Conservation (phyloP, 257 asterid species). For the Solanum tarapatanum region DNA sequence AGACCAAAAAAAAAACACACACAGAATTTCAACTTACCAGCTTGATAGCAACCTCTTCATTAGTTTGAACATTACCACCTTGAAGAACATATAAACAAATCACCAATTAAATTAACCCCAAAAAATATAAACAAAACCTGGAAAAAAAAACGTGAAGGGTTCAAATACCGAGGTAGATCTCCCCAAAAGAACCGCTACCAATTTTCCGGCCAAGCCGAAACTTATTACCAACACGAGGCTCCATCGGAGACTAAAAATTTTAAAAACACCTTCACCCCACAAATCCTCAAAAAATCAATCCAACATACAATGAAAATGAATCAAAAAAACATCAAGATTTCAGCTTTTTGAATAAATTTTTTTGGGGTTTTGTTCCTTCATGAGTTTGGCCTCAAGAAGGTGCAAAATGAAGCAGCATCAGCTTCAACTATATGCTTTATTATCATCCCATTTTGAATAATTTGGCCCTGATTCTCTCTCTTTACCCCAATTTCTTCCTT, state of each 20-base stretch:
- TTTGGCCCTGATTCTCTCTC: not conserved
- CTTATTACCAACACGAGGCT: slow-evolving; percentile 61
- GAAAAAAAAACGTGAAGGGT: not conserved
- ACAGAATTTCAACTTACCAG: slow-evolving; percentile 8
- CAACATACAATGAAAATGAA: not conserved
- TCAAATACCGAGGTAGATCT: slow-evolving; percentile 28
- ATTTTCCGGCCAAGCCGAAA: slow-evolving; percentile 55
- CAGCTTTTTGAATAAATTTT: not conserved
- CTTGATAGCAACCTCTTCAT: slow-evolving; percentile 65
- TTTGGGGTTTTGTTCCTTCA: not conserved
- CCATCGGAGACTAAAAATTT: slow-evolving; percentile 22
- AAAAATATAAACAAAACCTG: not conserved
- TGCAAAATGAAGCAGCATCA: not conserved
- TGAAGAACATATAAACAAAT: not conserved
- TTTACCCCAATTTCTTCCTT: not conserved
- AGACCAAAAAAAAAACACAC: not conserved
- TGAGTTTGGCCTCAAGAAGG: not conserved
- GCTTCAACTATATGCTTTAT: not conserved
- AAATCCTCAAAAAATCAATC: not conserved
- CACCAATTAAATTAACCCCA: not conserved
- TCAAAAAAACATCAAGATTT: not conserved
- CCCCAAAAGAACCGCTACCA: slow-evolving; percentile 68
- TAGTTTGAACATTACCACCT: slow-evolving; percentile 60
- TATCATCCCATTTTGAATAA: not conserved
- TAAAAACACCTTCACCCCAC: not conserved